A percentile compares a stretch with the other conserved stretches of the same genome.
These are phyloP conservation scores for Tolypocladium inflatum DNA, from an alignment of 2,329 filamentous ascomycete genomes.

Conservation along the genomic window DNA sequence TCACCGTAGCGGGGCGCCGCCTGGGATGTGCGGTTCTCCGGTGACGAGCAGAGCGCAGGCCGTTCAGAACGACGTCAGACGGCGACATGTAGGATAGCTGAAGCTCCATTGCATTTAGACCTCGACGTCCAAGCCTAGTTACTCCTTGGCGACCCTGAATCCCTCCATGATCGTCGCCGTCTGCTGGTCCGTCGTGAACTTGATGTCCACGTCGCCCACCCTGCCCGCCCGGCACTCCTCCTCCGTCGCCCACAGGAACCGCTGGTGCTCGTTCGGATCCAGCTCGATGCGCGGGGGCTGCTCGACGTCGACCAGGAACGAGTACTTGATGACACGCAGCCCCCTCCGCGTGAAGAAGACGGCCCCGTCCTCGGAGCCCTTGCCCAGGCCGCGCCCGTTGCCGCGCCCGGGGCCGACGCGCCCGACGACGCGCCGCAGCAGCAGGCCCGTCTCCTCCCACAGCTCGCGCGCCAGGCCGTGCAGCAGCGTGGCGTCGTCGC, in stretches of 20 bases:
- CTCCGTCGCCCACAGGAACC: conserved; percentile 19
- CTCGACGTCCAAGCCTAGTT: background rate
- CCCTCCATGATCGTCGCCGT: conserved; percentile 11
- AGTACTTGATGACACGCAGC: conserved; percentile 3
- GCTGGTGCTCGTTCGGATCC: conserved; percentile 21
- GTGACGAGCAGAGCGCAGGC: too few species aligned
- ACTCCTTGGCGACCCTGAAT: conserved; percentile 4
- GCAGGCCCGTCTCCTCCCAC: conserved; percentile 30
- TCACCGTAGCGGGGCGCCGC: too few species aligned
- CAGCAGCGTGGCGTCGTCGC: conserved; percentile 25
- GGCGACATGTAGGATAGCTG: too few species aligned
- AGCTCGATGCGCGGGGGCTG: conserved; percentile 10
- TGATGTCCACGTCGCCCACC: conserved; percentile 9
- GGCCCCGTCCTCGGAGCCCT: background rate
- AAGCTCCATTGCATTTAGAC: too few species aligned
- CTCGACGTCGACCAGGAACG: conserved; percentile 11
- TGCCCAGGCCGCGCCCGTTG: background rate
- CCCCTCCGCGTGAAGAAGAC: background rate
- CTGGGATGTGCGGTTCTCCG: too few species aligned
- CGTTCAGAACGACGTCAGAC: background rate
- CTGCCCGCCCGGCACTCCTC: conserved; percentile 12
- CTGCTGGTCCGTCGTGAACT: conserved; percentile 10
- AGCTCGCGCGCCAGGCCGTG: conserved; percentile 29
- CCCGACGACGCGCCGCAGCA: conserved; percentile 10
- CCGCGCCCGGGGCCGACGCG: conserved; percentile 2